phyloP scores from a whole-genome alignment of 805 yeast species.

The Saccharomyces cerevisiae region DNA sequence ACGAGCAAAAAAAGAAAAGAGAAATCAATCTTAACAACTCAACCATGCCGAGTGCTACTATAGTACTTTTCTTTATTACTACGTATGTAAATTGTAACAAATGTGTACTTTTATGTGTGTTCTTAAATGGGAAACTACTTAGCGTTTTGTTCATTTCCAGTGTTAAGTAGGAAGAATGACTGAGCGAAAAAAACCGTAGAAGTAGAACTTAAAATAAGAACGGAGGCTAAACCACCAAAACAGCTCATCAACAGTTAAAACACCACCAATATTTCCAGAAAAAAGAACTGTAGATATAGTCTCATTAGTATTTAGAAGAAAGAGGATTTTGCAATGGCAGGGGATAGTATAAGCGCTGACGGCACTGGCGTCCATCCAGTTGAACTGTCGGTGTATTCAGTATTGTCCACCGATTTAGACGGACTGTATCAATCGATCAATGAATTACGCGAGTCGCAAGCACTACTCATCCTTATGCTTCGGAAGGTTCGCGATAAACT shows the following conservation, averaged over 20 bases:
- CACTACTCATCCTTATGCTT: slow-evolving; percentile 21
- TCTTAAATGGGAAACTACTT: not conserved
- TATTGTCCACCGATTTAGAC: slow-evolving; percentile 26
- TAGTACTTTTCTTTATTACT: not conserved
- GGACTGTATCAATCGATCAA: slow-evolving; percentile 26
- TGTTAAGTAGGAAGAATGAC: not conserved
- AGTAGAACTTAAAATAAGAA: not conserved
- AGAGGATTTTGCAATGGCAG: not conserved
- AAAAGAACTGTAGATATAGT: not conserved
- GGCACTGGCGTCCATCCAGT: slow-evolving; percentile 24
- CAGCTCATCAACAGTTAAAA: not conserved
- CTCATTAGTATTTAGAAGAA: not conserved
- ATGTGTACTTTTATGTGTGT: not conserved
- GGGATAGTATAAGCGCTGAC: not conserved
- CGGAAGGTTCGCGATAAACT: slow-evolving; percentile 19
- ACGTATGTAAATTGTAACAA: not conserved
- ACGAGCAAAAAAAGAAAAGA: not conserved
- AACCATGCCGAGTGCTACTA: not conserved
- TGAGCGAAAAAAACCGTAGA: not conserved
- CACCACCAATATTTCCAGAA: not conserved
- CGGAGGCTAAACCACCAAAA: not conserved
- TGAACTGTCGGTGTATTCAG: slow-evolving; percentile 26
- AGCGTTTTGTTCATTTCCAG: not conserved
- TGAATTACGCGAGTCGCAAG: slow-evolving; percentile 28
- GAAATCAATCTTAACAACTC: not conserved